Base-by-base conservation (phyloP, 1,284 basidiomycete genomes). In the Apiotrichum mycotoxinovorans region DNA sequence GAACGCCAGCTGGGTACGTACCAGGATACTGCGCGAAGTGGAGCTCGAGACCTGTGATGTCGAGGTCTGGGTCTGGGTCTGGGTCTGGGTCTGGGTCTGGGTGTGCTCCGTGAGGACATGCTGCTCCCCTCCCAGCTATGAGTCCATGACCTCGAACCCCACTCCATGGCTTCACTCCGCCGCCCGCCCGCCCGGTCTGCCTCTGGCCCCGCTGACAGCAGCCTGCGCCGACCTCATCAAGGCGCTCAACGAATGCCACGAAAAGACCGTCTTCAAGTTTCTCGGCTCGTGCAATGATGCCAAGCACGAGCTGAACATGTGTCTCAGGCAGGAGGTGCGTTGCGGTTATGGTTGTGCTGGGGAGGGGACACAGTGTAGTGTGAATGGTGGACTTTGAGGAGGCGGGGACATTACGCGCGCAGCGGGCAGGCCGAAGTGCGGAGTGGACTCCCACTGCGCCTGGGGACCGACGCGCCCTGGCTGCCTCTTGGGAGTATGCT, bases 311-410 rank as follows among this genome's bases (percentile, higher is more conserved):
- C 79, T 92, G 66, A 88, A 87, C 66, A 77, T 81, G 64, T 92
- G 89, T 79, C 79, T 92, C 48, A 81, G 85, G 53, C 78, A 83
- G 75, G 89, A 91, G 83, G 89, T 89, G 69, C 66, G 80, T 71
- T 14, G 7, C 15, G 42, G 15, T 20, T 14, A 20, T 3, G 20
- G 26, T 18, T 2, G 50, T 17, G 3, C 34, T 26, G 30, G 8
- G 23, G 4, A 20, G 17, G 41, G 4, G 20, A 18, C 18, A 40
- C 12, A 12, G 38, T 40, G 38, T 40, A 10, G 20, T 40, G 4
- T n/a, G 10, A 14, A n/a, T n/a, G 38, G 17, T 20, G 2, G 17
- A n/a, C 38, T 9, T n/a, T 8, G n/a, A n/a, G n/a, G n/a, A n/a
- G n/a, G n/a, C n/a, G n/a, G n/a, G n/a, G n/a, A n/a, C n/a, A n/a